These are phyloP conservation scores for Debaryomyces hansenii DNA, from an alignment of 805 yeast species.

Conservation along the genomic window DNA sequence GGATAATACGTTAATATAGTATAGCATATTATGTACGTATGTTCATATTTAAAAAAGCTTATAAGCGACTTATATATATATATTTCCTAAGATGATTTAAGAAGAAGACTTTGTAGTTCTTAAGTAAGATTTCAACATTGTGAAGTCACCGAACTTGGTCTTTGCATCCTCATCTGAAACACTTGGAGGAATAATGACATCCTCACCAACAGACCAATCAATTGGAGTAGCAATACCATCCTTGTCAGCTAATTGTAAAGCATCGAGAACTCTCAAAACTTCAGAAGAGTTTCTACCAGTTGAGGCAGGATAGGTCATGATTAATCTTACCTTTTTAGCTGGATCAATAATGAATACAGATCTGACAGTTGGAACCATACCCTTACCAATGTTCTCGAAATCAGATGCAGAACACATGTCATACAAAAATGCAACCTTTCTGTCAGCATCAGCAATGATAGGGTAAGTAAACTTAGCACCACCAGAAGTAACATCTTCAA, in stretches of 20 bases:
- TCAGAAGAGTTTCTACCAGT: constrained; percentile 78
- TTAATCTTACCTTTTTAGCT: constrained; percentile 58
- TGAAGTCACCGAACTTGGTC: constrained; percentile 60
- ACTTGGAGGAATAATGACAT: constrained; percentile 70
- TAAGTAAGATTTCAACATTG: constrained; percentile 61
- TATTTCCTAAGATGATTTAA: neutral
- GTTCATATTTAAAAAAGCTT: neutral
- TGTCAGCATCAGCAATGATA: constrained; percentile 63
- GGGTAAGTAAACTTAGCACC: constrained; percentile 63
- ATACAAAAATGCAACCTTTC: constrained; percentile 60
- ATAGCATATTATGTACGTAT: neutral
- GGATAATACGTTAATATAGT: neutral
- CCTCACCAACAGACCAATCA: constrained; percentile 73
- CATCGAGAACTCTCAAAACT: constrained; percentile 67
- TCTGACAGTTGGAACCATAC: constrained; percentile 66
- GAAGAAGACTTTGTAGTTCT: constrained; percentile 46
- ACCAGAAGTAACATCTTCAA: constrained; percentile 57
- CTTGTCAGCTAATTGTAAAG: constrained; percentile 64
- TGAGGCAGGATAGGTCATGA: constrained; percentile 69
- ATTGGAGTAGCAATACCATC: constrained; percentile 67
- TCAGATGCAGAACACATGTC: constrained; percentile 73
- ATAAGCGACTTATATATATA: neutral
- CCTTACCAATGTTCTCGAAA: constrained; percentile 58
- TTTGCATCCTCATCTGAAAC: constrained; percentile 61
- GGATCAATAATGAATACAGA: constrained; percentile 75